phyloP scores from a whole-genome alignment of 78 protist species.

The Pigoraptor vietnamica region DNA sequence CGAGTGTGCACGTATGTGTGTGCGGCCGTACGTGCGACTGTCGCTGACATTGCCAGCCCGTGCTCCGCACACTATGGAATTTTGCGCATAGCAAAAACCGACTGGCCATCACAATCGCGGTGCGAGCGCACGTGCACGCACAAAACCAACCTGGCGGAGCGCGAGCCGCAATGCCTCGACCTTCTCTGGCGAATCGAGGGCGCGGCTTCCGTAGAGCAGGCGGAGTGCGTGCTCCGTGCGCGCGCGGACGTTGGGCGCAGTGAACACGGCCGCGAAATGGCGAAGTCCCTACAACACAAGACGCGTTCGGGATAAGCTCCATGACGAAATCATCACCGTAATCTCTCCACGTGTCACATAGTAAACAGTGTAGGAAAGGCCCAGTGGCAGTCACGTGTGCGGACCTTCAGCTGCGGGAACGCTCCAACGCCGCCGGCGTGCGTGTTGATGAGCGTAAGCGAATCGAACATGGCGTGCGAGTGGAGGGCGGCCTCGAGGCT shows the following conservation, averaged over 20 bases:
- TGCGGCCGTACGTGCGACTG: too few species aligned
- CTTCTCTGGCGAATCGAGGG: not conserved
- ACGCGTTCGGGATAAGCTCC: too few species aligned
- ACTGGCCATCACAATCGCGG: too few species aligned
- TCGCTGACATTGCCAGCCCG: too few species aligned
- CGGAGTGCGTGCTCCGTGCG: not conserved
- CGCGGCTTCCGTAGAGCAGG: not conserved
- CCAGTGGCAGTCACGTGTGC: too few species aligned
- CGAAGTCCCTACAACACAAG: not conserved
- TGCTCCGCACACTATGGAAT: too few species aligned
- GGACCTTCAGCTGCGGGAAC: not conserved
- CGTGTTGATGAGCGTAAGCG: slow-evolving; percentile 5
- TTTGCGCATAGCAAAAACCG: too few species aligned
- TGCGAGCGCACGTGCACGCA: not conserved
- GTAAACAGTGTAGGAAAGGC: too few species aligned
- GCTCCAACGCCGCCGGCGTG: not conserved
- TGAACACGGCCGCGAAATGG: not conserved
- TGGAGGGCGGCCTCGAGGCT: not conserved
- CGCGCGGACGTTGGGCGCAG: not conserved
- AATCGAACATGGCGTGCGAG: not conserved
- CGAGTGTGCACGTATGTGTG: not conserved
- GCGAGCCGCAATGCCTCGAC: not conserved
- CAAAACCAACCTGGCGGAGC: not conserved
- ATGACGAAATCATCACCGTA: too few species aligned
- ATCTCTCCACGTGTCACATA: too few species aligned